Conservation (phyloP, 83 land plant species). For the Picea abies region DNA sequence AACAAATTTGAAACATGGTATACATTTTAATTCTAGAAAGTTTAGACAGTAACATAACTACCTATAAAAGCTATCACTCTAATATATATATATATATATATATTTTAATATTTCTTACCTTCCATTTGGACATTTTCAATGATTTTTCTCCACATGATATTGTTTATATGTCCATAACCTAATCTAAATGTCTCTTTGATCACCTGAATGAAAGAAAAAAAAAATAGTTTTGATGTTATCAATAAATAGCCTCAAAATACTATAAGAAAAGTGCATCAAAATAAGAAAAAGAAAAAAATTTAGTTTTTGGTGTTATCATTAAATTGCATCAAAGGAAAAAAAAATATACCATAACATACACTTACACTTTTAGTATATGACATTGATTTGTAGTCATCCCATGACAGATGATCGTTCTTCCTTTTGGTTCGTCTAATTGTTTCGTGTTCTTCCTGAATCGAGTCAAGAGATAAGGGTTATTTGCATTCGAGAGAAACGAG, state of each 20-base stretch:
- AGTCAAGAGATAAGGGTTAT: no score
- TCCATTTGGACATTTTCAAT: conserved; percentile 46
- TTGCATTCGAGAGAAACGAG: no score
- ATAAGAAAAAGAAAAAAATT: no score
- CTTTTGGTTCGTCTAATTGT: conserved; percentile 36
- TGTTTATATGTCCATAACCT: conserved; percentile 31
- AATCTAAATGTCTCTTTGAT: conserved; percentile 53
- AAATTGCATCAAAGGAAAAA: not conserved
- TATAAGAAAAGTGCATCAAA: no score
- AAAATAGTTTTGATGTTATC: no score
- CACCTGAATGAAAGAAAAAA: conserved; percentile 22
- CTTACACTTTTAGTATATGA: conserved; percentile 32
- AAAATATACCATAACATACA: not conserved
- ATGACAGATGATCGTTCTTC: conserved; percentile 16
- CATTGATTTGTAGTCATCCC: conserved; percentile 38
- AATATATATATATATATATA: no score
- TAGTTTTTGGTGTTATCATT: not conserved
- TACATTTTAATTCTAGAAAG: no score
- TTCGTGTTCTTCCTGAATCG: conserved; percentile 48
- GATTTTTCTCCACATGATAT: conserved; percentile 44
- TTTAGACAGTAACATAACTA: no score
- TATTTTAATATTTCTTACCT: conserved; percentile 28
- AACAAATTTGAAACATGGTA: no score
- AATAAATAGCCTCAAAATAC: no score
- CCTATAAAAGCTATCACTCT: no score